These are phyloP conservation scores for Phytophthora fragariae DNA, from an alignment of 352 stramenopile genomes.

Conservation along the genomic window DNA sequence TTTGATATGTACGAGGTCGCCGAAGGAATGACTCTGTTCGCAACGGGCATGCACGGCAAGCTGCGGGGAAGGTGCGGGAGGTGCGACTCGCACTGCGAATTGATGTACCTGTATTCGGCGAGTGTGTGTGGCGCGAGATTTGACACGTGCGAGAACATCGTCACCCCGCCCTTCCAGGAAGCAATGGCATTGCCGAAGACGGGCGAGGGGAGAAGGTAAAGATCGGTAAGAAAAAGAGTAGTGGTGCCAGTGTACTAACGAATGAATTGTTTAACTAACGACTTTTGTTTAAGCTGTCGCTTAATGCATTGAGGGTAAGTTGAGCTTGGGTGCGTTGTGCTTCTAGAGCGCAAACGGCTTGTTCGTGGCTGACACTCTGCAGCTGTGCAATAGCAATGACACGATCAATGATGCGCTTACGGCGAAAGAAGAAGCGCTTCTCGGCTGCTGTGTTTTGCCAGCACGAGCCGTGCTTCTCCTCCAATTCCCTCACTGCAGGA, in stretches of 20 bases:
- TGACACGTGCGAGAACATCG: too few relatives aligned
- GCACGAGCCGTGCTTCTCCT: not conserved
- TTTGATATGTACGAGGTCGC: too few relatives aligned
- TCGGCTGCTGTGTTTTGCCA: conserved; percentile 8
- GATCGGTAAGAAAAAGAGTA: not conserved
- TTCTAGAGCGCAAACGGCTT: conserved; percentile 4
- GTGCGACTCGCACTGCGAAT: too few relatives aligned
- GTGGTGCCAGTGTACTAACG: not conserved
- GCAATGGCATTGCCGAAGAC: too few relatives aligned
- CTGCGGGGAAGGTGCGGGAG: too few relatives aligned
- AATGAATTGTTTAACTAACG: not conserved
- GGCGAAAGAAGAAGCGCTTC: conserved; percentile 12
- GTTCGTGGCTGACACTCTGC: conserved; percentile 5
- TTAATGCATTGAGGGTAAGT: conserved; percentile 14
- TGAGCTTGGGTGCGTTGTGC: not conserved
- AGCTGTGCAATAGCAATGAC: conserved; percentile 5
- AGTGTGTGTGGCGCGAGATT: not conserved
- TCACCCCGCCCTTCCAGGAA: too few relatives aligned
- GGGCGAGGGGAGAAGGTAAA: too few relatives aligned
- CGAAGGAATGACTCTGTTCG: too few relatives aligned
- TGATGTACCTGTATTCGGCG: too few relatives aligned
- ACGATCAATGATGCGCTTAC: conserved; percentile 13
- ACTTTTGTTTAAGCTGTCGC: conserved; percentile 2
- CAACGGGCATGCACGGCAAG: too few relatives aligned
- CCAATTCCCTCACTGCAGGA: not conserved